phyloP scores from a whole-genome alignment of 192 early-diverging fungal genomes.

The Linnemannia hyalina region DNA sequence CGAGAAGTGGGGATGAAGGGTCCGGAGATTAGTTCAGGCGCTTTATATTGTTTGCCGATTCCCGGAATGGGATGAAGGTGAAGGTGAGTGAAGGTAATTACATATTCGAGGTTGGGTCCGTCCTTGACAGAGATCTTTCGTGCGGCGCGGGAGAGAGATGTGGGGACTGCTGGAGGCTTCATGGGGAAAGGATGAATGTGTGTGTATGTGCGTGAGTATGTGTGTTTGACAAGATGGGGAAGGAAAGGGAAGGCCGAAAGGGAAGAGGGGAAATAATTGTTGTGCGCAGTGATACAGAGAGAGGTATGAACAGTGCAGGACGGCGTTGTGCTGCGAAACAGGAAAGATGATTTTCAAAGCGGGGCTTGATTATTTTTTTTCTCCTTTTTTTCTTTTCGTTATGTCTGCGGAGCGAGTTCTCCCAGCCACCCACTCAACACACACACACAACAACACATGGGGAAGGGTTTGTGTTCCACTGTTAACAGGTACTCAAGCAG shows the following conservation, averaged over 20 bases:
- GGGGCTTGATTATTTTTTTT: background rate
- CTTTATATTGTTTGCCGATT: background rate
- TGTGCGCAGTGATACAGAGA: background rate
- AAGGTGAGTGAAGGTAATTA: background rate
- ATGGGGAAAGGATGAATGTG: background rate
- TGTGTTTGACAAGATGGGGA: too few species aligned
- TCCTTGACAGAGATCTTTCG: constrained; percentile 31
- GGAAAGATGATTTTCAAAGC: too few species aligned
- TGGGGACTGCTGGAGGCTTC: constrained; percentile 41
- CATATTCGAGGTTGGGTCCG: constrained; percentile 53
- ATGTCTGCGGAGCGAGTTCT: background rate
- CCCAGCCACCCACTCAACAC: background rate
- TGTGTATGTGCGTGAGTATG: background rate
- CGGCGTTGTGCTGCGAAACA: too few species aligned
- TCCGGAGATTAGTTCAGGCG: constrained; percentile 5
- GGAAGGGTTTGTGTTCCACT: background rate
- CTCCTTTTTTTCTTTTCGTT: background rate
- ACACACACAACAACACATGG: background rate
- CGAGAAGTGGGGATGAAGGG: background rate
- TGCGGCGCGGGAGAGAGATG: constrained; percentile 38
- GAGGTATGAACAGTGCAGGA: too few species aligned
- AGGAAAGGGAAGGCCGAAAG: background rate
- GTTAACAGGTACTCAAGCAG: too few species aligned
- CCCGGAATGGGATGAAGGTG: background rate
- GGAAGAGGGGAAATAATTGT: background rate